Evolutionary conservation across 108 stramenopile species (phyloP).

Genomic region (Stephanodiscus triporus): DNA sequence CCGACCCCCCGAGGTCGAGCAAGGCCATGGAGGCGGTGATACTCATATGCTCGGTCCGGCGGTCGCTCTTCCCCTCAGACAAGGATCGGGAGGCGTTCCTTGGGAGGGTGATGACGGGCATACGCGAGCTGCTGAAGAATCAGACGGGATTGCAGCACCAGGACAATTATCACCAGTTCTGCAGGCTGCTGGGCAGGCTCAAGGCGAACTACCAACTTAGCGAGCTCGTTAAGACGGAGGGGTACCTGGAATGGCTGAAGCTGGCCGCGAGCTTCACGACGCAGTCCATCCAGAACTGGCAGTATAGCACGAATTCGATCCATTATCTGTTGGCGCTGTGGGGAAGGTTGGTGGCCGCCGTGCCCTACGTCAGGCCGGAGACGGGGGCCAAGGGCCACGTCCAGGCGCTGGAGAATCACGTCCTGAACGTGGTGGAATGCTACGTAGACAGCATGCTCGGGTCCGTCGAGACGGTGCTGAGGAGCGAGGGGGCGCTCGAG

Average conservation of each 20-base stretch:
- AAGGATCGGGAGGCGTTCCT: conserved; percentile 93
- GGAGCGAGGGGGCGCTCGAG: conserved; percentile 86
- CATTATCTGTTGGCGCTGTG: conserved; percentile 97
- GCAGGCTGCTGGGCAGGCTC: conserved; percentile 93
- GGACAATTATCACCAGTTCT: conserved; percentile 98
- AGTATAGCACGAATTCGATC: conserved; percentile 94
- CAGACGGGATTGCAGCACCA: conserved; percentile 94
- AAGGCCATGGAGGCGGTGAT: conserved; percentile 95
- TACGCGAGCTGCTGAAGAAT: conserved; percentile 88
- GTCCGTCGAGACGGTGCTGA: conserved; percentile 86
- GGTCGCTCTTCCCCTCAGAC: conserved; percentile 94
- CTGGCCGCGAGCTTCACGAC: conserved; percentile 92
- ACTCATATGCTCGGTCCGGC: conserved; percentile 85
- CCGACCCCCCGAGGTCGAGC: conserved; percentile 88
- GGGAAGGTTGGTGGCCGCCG: conserved; percentile 96
- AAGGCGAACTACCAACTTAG: conserved; percentile 98
- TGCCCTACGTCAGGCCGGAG: conserved; percentile 95
- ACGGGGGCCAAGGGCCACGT: conserved; percentile 88
- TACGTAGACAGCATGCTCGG: conserved; percentile 97
- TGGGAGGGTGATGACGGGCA: conserved; percentile 81
- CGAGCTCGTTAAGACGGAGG: conserved; percentile 92
- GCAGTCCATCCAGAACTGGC: conserved; percentile 94
- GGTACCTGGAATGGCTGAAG: conserved; percentile 95
- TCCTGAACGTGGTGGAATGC: conserved; percentile 87
- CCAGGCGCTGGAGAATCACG: conserved; percentile 86